Conservation (phyloP, 208 protist genomes). For the Eutreptiella sp. region DNA sequence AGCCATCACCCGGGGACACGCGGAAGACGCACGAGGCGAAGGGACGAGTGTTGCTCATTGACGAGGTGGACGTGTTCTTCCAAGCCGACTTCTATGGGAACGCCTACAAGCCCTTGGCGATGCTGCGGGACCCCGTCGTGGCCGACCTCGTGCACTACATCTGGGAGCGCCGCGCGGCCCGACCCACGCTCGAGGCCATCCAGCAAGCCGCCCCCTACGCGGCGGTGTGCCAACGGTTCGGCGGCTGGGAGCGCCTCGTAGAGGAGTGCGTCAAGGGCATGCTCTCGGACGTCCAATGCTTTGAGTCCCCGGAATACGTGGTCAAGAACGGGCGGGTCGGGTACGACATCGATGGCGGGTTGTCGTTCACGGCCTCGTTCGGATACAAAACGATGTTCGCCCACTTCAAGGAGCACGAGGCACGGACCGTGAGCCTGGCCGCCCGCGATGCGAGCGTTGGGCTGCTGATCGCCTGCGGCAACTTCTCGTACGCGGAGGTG, state of each 20-base stretch:
- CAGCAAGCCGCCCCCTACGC: too few species aligned
- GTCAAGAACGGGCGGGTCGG: too few species aligned
- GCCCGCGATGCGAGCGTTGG: slow-evolving; percentile 9
- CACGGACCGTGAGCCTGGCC: slow-evolving; percentile 5
- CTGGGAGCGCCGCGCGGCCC: neutral
- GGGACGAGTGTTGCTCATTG: slow-evolving; percentile 33
- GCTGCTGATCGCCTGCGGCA: slow-evolving; percentile 15
- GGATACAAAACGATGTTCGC: slow-evolving; percentile 31
- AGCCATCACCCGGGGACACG: too few species aligned
- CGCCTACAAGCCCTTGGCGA: slow-evolving; percentile 25
- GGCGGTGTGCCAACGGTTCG: neutral
- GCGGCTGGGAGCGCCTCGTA: slow-evolving; percentile 12
- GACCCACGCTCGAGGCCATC: too few species aligned
- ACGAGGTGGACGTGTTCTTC: slow-evolving; percentile 49
- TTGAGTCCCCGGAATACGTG: too few species aligned
- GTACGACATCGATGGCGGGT: slow-evolving; percentile 28
- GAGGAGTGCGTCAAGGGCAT: slow-evolving; percentile 3
- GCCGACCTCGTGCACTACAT: slow-evolving; percentile 17
- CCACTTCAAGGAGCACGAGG: slow-evolving; percentile 21
- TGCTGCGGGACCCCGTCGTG: neutral
- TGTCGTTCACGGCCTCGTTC: slow-evolving; percentile 24
- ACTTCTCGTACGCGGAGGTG: slow-evolving; percentile 32
- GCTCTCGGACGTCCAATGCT: slow-evolving; percentile 19
- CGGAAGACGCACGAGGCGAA: too few species aligned
- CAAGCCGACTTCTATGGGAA: slow-evolving; percentile 38